phyloP scores from a whole-genome alignment of 2,329 filamentous ascomycete genomes.

The Claviceps spartinae region DNA sequence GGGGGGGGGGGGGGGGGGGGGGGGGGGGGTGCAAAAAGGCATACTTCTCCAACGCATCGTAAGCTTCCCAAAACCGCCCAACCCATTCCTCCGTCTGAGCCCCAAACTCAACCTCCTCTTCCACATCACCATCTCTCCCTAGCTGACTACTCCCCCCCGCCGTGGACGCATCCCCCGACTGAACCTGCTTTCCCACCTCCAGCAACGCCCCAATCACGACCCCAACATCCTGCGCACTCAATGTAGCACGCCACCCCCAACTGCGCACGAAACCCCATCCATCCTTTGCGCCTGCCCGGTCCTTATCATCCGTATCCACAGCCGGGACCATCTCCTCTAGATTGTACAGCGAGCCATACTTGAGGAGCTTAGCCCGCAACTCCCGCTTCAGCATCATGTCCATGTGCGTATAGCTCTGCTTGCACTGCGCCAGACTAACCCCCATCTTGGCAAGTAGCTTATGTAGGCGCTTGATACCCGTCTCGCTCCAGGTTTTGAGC shows the following conservation, averaged over 20 bases:
- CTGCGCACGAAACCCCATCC: constrained; percentile 95
- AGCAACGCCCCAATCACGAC: constrained; percentile 83
- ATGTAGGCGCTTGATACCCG: constrained; percentile 74
- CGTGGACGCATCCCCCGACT: constrained; percentile 19
- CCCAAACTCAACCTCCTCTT: constrained; percentile 33
- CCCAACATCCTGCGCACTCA: constrained; percentile 88
- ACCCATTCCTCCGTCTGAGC: constrained; percentile 51
- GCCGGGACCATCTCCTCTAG: constrained; percentile 85
- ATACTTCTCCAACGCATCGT: constrained; percentile 58
- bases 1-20: no score
- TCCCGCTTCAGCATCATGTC: constrained; percentile 92
- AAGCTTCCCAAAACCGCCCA: constrained; percentile 56
- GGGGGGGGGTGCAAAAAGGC: constrained; percentile 11
- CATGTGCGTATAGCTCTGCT: constrained; percentile 95
- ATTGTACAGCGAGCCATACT: constrained; percentile 86
- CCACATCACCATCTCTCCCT: constrained; percentile 29
- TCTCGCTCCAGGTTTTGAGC: constrained; percentile 88
- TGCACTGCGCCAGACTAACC: constrained; percentile 82
- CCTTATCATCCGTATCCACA: constrained; percentile 54
- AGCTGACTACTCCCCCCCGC: constrained; percentile 16
- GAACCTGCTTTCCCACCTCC: constrained; percentile 61
- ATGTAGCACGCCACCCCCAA: constrained; percentile 93
- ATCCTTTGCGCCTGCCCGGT: constrained; percentile 62
- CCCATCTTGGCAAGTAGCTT: constrained; percentile 98
- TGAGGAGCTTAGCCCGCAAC: constrained; percentile 69